A percentile compares a stretch with the other conserved stretches of the same genome.
Evolutionary conservation across 495 filamentous ascomycete species (phyloP).

Genomic region (Neurospora sp.): DNA sequence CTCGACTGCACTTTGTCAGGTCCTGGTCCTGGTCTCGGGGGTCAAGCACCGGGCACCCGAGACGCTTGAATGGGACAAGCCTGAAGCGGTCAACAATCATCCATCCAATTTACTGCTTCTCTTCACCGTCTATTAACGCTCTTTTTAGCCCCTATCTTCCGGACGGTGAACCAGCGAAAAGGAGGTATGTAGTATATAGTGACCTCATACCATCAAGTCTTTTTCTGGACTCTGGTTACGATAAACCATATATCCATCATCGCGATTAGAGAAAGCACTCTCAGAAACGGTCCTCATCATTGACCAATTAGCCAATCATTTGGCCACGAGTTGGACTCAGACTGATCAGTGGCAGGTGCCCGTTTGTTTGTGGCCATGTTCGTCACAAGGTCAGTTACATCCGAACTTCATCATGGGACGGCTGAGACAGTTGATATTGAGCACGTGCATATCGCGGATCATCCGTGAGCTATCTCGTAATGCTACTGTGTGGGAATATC

Average conservation of each 20-base stretch:
- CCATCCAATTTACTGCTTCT: background rate
- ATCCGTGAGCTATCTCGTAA: background rate
- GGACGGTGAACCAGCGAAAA: background rate
- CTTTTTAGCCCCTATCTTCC: background rate
- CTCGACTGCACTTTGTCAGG: background rate
- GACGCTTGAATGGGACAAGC: background rate
- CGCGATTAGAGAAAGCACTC: background rate
- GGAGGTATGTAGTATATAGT: background rate
- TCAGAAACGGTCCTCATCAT: background rate
- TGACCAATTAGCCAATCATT: slow-evolving; percentile 7
- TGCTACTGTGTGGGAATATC: background rate
- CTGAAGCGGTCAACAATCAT: background rate
- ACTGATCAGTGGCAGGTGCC: background rate
- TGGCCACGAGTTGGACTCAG: slow-evolving; percentile 13
- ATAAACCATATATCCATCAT: background rate
- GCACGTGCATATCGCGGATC: background rate
- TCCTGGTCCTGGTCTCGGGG: background rate
- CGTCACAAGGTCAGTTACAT: background rate
- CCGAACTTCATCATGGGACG: background rate
- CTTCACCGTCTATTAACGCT: background rate
- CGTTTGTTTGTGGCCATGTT: background rate
- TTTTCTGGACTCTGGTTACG: background rate
- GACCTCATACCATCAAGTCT: background rate
- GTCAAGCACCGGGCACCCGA: background rate
- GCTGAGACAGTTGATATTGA: background rate